Percentiles rank a stretch among this genome's conserved stretches.
Evolutionary conservation across 257 asterid species (phyloP).

Genomic region (Gynochthodes officinalis): DNA sequence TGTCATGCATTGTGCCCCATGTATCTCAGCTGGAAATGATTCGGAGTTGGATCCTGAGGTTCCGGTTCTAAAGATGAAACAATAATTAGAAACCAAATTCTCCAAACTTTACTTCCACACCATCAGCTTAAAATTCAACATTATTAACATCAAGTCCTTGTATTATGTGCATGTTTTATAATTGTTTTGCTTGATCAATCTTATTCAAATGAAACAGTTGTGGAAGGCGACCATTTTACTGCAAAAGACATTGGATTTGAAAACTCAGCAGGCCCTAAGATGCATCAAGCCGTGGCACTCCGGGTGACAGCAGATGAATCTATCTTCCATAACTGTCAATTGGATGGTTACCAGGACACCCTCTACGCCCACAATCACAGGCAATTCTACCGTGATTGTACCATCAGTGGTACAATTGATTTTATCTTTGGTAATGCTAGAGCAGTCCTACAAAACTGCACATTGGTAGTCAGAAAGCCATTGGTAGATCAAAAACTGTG

Average conservation of each 20-base stretch:
- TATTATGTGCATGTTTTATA: neutral
- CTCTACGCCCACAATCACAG: constrained; percentile 46
- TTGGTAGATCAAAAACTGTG: constrained; percentile 25
- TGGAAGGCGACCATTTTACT: constrained; percentile 37
- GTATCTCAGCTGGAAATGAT: no score
- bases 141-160: neutral
- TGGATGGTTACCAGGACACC: constrained; percentile 59
- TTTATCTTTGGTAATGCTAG: constrained; percentile 50
- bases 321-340: constrained; percentile 43
- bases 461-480: constrained; percentile 44
- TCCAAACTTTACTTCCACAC: no score
- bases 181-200: neutral
- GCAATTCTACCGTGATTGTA: constrained; percentile 54
- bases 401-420: constrained; percentile 61
- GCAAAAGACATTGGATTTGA: constrained; percentile 53
- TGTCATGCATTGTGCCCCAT: no score
- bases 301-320: constrained; percentile 41
- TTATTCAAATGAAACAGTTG: constrained; percentile 8
- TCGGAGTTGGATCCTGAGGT: no score
- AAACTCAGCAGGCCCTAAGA: constrained; percentile 55
- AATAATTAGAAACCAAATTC: no score
- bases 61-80: no score
- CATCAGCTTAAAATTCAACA: neutral
- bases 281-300: constrained; percentile 65
- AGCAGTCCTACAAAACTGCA: constrained; percentile 53